Conservation (phyloP, 2,329 filamentous ascomycete species). For the Xylaria sp. region DNA sequence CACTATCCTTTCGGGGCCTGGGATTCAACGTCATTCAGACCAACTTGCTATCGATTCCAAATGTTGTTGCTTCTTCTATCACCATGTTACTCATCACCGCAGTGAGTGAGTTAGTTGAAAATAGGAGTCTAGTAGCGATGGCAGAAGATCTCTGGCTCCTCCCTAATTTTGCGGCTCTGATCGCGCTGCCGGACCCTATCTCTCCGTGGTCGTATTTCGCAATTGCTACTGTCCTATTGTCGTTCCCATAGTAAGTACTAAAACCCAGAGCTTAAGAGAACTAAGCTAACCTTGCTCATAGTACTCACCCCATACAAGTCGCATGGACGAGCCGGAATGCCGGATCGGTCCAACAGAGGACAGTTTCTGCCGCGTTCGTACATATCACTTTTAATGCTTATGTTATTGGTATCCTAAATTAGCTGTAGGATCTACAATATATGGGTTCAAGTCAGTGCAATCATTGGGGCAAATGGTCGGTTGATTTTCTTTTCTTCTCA, state of each 20-base stretch:
- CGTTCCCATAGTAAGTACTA: conserved; percentile 60
- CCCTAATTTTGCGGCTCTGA: conserved; percentile 63
- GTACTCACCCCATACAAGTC: conserved; percentile 66
- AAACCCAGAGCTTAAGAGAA: background rate
- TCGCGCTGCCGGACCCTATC: conserved; percentile 54
- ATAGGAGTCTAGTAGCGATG: conserved; percentile 61
- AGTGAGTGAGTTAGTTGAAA: conserved; percentile 61
- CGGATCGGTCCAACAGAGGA: conserved; percentile 67
- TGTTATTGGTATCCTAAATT: conserved; percentile 28
- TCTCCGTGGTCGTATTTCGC: conserved; percentile 61
- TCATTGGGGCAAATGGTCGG: conserved; percentile 54
- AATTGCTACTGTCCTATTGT: conserved; percentile 60
- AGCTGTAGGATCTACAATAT: conserved; percentile 63
- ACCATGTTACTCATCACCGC: conserved; percentile 62
- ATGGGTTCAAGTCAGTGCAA: conserved; percentile 54
- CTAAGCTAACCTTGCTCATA: conserved; percentile 24
- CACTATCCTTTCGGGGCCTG: conserved; percentile 43
- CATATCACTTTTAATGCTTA: conserved; percentile 45
- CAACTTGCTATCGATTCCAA: conserved; percentile 64
- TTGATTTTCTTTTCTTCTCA: background rate
- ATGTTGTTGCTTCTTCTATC: conserved; percentile 60
- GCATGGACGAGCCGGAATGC: conserved; percentile 69
- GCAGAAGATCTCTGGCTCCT: conserved; percentile 65
- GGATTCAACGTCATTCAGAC: conserved; percentile 59
- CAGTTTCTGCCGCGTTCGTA: conserved; percentile 57